These are phyloP conservation scores for Penicillium canariense DNA, from an alignment of 495 filamentous ascomycete genomes.

Conservation along the genomic window DNA sequence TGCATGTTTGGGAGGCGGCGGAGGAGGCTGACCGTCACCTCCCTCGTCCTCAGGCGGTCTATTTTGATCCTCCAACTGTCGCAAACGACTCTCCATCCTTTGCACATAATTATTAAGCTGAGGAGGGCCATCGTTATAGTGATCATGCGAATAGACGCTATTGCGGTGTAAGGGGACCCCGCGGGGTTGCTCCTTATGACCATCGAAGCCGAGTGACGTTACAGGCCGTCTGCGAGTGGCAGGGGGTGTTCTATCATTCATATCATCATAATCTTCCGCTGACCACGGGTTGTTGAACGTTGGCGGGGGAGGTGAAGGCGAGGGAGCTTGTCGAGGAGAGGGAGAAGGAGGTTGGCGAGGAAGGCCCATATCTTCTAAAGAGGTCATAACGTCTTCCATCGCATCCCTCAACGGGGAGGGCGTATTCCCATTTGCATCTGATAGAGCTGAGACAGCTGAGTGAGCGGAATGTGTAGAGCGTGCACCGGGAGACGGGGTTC, in stretches of 20 bases:
- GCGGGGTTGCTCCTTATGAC: constrained; percentile 48
- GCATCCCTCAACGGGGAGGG: constrained; percentile 89
- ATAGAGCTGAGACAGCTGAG: constrained; percentile 52
- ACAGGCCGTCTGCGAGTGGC: constrained; percentile 52
- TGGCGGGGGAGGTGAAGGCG: constrained; percentile 47
- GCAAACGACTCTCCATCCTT: constrained; percentile 79
- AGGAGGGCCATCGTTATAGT: constrained; percentile 59
- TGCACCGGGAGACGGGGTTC: constrained; percentile 59
- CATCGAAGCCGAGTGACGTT: constrained; percentile 69
- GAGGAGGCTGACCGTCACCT: constrained; percentile 54
- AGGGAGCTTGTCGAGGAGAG: constrained; percentile 46
- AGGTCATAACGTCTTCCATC: constrained; percentile 98
- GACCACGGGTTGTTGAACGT: constrained; percentile 79
- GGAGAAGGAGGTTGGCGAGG: constrained; percentile 47
- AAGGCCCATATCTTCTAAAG: constrained; percentile 83
- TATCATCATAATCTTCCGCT: constrained; percentile 77
- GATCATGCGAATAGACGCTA: constrained; percentile 42
- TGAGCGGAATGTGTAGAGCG: constrained; percentile 51
- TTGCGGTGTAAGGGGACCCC: constrained; percentile 30
- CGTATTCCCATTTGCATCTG: constrained; percentile 65
- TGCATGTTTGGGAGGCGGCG: constrained; percentile 61
- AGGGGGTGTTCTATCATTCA: constrained; percentile 36
- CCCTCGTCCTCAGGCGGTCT: constrained; percentile 35
- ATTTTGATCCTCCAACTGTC: constrained; percentile 65
- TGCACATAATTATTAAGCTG: constrained; percentile 81